Evolutionary conservation across 768 basidiomycete genomes (phyloP), one percentile per base, ranked within the genome.

Genomic region (Tricholomella constricta): DNA sequence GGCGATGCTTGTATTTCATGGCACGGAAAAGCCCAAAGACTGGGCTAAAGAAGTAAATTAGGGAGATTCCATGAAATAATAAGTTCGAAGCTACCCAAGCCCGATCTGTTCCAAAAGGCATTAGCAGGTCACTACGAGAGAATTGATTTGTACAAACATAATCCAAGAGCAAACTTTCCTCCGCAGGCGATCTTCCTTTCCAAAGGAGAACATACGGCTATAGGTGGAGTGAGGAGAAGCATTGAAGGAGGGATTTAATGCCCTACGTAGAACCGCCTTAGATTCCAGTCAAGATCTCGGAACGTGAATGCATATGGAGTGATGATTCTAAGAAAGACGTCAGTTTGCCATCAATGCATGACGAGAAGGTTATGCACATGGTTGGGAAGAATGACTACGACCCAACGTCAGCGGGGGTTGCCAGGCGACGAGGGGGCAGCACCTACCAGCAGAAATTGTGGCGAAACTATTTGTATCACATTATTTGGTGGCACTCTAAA

Each of bases 121-220:
- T 14, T 14, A 54, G 27, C 42, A 34, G 40, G 17, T 19, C 6
- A n/a, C 29, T 37, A 19, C 14, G 20, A 23, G 45, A 34, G 37
- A 19, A 54, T 34, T 47, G 46, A 32, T 82, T 44, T 58, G n/a
- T n/a, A n/a, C n/a, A n/a, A n/a, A 86, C 84, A 65, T 89, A 89
- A 64, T 89, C 82, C 22, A 86, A 62, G 15, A 89, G 69, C n/a
- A 89, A 64, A 47, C 81, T 81, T 56, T 83, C 79, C 50, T 83
- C 73, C 1, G 86, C 84, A 2, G 70, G 64, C 1, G 78, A 79
- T 54, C 70, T 69, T 2, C 84, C 85, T 57, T 73, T 70, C 15
- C 79, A 74, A 23, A 89, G 67, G 6, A 76, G 67, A 5, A 89
- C 70, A 55, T 86, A 89, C 2, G 88, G 86, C 86, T 89, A 59